Conservation (phyloP, 2,329 filamentous ascomycete genomes). For the Xylariaceae sp. region DNA sequence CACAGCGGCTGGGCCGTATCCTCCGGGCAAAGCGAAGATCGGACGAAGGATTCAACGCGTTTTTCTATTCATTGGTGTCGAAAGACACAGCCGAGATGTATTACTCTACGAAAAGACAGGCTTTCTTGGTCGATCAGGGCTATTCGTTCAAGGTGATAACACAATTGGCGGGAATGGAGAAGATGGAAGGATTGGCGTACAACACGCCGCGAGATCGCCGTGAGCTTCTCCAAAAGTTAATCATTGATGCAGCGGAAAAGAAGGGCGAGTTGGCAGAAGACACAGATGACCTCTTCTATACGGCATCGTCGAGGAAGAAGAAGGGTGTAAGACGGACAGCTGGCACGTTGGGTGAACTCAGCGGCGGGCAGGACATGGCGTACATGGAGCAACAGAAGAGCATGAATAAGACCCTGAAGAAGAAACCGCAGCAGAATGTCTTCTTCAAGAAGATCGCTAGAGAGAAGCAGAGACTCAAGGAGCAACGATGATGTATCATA, state of each 20-base stretch:
- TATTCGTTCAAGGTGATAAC: slow-evolving; percentile 99
- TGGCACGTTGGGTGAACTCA: slow-evolving; percentile 78
- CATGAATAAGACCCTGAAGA: slow-evolving; percentile 63
- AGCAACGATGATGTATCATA: slow-evolving; percentile 15
- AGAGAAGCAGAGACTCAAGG: slow-evolving; percentile 52
- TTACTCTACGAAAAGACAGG: slow-evolving; percentile 93
- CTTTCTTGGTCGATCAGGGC: slow-evolving; percentile 94
- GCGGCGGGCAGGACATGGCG: slow-evolving; percentile 95
- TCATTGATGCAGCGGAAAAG: slow-evolving; percentile 78
- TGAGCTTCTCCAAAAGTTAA: slow-evolving; percentile 81
- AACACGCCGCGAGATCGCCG: slow-evolving; percentile 73
- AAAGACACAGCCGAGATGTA: slow-evolving; percentile 99
- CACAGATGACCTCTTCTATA: slow-evolving; percentile 40
- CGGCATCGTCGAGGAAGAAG: slow-evolving; percentile 40
- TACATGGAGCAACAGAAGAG: slow-evolving; percentile 80
- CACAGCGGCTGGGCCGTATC: slow-evolving; percentile 87
- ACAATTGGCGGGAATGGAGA: slow-evolving; percentile 84
- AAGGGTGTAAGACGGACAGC: slow-evolving; percentile 74
- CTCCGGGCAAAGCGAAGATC: slow-evolving; percentile 92
- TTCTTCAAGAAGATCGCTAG: slow-evolving; percentile 65
- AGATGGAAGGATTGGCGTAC: slow-evolving; percentile 76
- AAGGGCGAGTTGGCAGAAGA: slow-evolving; percentile 58
- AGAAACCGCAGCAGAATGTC: slow-evolving; percentile 52
- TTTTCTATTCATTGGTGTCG: slow-evolving; percentile 95
- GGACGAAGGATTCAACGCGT: slow-evolving; percentile 97